phyloP scores from a whole-genome alignment of 2,329 filamentous ascomycete genomes.

The Didymella sp. region DNA sequence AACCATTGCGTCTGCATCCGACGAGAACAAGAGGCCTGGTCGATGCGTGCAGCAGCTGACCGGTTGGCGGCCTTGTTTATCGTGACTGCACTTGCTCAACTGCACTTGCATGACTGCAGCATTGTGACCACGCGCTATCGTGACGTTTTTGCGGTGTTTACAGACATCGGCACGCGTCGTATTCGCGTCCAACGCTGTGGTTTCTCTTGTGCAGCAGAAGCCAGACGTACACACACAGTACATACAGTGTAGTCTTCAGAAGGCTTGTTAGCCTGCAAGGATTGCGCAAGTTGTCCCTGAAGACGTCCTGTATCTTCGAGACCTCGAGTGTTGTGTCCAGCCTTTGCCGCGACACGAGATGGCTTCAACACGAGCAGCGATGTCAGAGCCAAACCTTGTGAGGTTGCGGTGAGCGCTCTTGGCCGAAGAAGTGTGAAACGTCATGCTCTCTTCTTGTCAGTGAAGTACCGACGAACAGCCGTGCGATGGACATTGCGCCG shows the following conservation, averaged over 20 bases:
- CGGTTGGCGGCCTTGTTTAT: conserved; percentile 13
- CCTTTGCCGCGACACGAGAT: no score
- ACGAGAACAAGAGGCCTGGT: conserved; percentile 18
- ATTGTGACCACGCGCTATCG: background rate
- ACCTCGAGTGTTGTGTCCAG: no score
- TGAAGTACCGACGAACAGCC: conserved; percentile 16
- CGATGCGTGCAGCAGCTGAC: conserved; percentile 24
- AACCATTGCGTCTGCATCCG: conserved; percentile 16
- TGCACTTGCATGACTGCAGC: background rate
- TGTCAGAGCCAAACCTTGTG: background rate
- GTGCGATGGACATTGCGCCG: conserved; percentile 14
- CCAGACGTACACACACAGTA: no score
- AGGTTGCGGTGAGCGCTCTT: conserved; percentile 9
- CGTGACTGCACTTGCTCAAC: background rate
- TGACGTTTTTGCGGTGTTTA: conserved; percentile 6
- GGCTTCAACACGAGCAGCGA: conserved; percentile 1
- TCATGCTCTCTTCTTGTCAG: background rate
- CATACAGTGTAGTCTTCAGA: no score
- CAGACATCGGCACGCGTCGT: conserved; percentile 10
- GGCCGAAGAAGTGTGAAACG: conserved; percentile 11
- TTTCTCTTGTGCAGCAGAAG: no score
- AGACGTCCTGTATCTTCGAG: no score
- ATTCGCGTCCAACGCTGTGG: conserved; percentile 5
- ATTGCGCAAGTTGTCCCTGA: no score
- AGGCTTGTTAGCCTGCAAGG: no score